Evolutionary conservation across 2,329 filamentous ascomycete species (phyloP).

Genomic region (Trichoderma atrobrunneum): DNA sequence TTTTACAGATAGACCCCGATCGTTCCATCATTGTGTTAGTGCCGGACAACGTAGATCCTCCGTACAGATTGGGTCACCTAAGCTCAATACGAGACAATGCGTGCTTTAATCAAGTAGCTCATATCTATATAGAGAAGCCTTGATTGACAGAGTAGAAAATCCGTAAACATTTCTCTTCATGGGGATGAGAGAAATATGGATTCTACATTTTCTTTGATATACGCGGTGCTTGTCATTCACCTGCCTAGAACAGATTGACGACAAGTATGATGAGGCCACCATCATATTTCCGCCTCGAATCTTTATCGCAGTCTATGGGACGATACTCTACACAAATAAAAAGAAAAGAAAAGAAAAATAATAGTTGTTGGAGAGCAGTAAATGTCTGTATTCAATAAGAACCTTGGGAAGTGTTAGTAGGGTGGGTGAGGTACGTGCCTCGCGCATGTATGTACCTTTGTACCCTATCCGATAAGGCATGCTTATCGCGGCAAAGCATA

Average conservation of each 20-base stretch:
- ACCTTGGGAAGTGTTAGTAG: neutral
- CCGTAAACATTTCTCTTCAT: neutral
- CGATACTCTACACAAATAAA: neutral
- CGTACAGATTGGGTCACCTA: neutral
- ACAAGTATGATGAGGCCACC: neutral
- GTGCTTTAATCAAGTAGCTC: neutral
- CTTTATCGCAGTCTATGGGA: too few species aligned
- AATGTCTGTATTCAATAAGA: neutral
- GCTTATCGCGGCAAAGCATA: neutral
- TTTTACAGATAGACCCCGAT: neutral
- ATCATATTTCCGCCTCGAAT: neutral
- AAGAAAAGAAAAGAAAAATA: neutral
- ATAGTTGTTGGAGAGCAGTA: too few species aligned
- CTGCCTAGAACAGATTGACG: neutral
- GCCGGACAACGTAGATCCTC: neutral
- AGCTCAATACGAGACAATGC: too few species aligned
- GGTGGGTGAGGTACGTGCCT: neutral
- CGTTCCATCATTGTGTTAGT: neutral
- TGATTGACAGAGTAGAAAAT: neutral
- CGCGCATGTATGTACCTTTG: neutral
- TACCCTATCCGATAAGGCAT: neutral
- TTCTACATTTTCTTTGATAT: neutral
- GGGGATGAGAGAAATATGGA: neutral
- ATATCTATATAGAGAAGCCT: neutral
- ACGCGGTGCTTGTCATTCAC: neutral